Evolutionary conservation across 2,329 filamentous ascomycete genomes (phyloP).

Genomic region (Berkeleyomyces basicola): DNA sequence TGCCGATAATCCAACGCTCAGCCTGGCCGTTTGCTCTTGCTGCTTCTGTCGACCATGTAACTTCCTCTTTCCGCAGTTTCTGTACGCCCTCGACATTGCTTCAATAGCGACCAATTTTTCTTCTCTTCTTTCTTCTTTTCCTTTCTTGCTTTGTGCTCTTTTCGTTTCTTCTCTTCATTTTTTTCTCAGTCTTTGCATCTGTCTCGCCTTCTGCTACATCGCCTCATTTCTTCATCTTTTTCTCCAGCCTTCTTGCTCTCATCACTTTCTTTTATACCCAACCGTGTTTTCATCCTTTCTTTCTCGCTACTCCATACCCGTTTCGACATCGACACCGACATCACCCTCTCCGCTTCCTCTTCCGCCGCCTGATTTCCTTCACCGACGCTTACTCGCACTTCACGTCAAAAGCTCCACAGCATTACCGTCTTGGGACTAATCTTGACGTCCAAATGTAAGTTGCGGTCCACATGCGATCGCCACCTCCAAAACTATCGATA

Average conservation of each 20-base stretch:
- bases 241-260: neutral
- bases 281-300: neutral
- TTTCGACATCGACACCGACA: neutral
- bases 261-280: neutral
- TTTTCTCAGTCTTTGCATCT: neutral
- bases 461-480: neutral
- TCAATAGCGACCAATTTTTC: neutral
- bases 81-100: neutral
- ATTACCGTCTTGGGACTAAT: neutral
- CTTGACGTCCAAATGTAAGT: neutral
- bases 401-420: too few relatives aligned
- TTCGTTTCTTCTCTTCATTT: neutral
- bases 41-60: slow-evolving; percentile 1
- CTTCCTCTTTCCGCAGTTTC: neutral
- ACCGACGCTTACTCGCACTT: too few relatives aligned
- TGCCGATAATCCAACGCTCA: neutral
- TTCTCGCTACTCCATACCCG: neutral
- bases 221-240: neutral
- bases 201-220: neutral
- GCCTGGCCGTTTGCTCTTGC: neutral
- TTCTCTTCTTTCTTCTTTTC: neutral
- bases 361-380: neutral
- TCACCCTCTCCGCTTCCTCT: slow-evolving; percentile 34
- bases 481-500: neutral
- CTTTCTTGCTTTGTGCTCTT: neutral